Evolutionary conservation across 768 basidiomycete genomes (phyloP).

Genomic region (Tricholoma sp.): DNA sequence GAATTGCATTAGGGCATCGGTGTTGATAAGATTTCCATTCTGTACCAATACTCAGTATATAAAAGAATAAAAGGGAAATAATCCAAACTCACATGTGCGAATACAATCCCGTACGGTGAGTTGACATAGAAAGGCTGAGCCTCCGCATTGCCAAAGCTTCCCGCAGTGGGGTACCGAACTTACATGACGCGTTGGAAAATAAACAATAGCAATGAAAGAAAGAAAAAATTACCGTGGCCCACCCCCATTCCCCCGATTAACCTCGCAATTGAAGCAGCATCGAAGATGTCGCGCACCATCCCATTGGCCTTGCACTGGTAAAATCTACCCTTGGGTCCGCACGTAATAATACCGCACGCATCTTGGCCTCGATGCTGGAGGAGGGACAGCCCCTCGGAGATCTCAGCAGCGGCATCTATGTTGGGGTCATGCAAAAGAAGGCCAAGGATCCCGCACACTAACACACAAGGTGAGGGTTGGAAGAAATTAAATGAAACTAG

Average conservation of each 20-base stretch:
- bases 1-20: constrained; percentile 75
- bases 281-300: constrained; percentile 98
- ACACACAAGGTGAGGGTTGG: constrained; percentile 7
- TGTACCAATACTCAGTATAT: constrained; percentile 26
- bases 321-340: constrained; percentile 90
- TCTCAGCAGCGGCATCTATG: constrained; percentile 76
- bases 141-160: constrained; percentile 93
- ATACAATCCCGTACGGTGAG: constrained; percentile 98
- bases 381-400: constrained; percentile 91
- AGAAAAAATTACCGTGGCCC: constrained; percentile 77
- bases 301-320: constrained; percentile 99
- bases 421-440: constrained; percentile 76
- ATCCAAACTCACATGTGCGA: constrained; percentile 78
- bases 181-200: constrained; percentile 5
- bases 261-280: constrained; percentile 66
- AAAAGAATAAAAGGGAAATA: neutral
- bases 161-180: constrained; percentile 98
- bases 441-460: constrained; percentile 92
- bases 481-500: neutral
- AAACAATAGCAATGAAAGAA: constrained; percentile 4
- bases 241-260: constrained; percentile 95
- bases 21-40: constrained; percentile 99
- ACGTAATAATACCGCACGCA: constrained; percentile 96
- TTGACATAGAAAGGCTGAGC: constrained; percentile 99
- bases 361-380: constrained; percentile 98